These are phyloP conservation scores for Colletotrichum sublineola DNA, from an alignment of 2,329 filamentous ascomycete genomes.

Conservation along the genomic window DNA sequence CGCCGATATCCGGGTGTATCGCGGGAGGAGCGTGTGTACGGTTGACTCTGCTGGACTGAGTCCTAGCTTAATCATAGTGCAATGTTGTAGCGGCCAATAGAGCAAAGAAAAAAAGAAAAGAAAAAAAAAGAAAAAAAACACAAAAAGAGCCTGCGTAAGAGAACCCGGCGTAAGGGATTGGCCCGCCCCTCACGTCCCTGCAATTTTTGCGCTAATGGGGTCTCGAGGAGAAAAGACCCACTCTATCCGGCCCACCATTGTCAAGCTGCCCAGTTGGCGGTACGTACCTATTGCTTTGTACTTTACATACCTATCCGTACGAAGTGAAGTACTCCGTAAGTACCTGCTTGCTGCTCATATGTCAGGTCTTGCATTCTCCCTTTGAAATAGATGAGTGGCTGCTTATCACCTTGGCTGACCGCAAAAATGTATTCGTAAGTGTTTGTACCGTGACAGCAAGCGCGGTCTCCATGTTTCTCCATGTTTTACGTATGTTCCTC, in stretches of 20 bases:
- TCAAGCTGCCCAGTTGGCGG: neutral
- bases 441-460: neutral
- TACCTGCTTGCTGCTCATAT: conserved; percentile 7
- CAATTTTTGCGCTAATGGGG: conserved; percentile 33
- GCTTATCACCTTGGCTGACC: neutral
- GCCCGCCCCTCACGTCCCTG: conserved; percentile 29
- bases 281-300: conserved; percentile 2
- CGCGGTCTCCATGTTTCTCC: too few relatives aligned
- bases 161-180: conserved; percentile 33
- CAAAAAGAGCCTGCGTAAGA: conserved; percentile 18
- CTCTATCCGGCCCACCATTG: conserved; percentile 27
- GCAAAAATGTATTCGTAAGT: neutral
- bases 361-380: conserved; percentile 24
- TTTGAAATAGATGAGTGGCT: conserved; percentile 1
- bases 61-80: neutral
- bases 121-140: conserved; percentile 1
- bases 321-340: too few relatives aligned
- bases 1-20: conserved; percentile 32
- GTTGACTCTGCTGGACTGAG: conserved; percentile 4
- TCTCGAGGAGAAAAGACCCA: conserved; percentile 18
- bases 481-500: neutral
- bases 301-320: neutral
- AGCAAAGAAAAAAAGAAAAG: neutral
- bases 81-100: too few relatives aligned
- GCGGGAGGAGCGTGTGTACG: conserved; percentile 1